A percentile compares a stretch with the other conserved stretches of the same genome.
phyloP scores from a whole-genome alignment of 176 grass and related monocot species.

The Calamus simplicifolius region DNA sequence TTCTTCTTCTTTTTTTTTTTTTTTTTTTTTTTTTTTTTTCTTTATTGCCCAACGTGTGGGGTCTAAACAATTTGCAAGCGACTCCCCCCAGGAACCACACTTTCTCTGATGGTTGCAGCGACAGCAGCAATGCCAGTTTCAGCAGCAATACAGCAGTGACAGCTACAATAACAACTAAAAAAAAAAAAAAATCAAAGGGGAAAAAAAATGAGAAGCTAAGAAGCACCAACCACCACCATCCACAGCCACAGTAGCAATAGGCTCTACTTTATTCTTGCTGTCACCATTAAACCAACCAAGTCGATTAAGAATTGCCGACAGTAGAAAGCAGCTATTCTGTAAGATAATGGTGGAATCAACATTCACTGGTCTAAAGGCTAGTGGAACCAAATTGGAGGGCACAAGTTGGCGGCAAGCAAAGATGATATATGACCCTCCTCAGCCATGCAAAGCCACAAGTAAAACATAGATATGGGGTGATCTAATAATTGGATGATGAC shows the following conservation, averaged over 20 bases:
- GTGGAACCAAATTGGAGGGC: too few species aligned
- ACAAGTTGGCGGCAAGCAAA: too few species aligned
- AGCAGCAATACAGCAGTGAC: neutral
- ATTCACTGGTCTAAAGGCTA: too few species aligned
- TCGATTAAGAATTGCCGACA: too few species aligned
- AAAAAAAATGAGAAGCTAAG: neutral
- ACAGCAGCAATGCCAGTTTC: conserved; percentile 12
- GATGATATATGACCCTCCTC: too few species aligned
- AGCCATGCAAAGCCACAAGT: too few species aligned
- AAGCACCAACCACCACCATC: neutral
- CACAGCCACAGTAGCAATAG: neutral
- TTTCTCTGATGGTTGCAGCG: conserved; percentile 8
- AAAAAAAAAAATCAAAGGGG: too few species aligned
- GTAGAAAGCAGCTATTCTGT: too few species aligned
- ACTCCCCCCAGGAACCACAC: neutral
- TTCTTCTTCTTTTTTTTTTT: conserved; percentile 12
- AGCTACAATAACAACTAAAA: neutral
- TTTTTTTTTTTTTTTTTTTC: neutral
- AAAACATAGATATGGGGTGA: too few species aligned
- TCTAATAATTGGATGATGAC: too few species aligned
- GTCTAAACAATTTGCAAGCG: conserved; percentile 16
- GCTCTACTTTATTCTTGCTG: neutral
- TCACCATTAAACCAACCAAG: neutral
- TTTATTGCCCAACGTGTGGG: neutral
- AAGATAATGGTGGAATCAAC: too few species aligned